Conservation (phyloP, 2,329 filamentous ascomycete genomes). For the Ophiosphaerella korrae region DNA sequence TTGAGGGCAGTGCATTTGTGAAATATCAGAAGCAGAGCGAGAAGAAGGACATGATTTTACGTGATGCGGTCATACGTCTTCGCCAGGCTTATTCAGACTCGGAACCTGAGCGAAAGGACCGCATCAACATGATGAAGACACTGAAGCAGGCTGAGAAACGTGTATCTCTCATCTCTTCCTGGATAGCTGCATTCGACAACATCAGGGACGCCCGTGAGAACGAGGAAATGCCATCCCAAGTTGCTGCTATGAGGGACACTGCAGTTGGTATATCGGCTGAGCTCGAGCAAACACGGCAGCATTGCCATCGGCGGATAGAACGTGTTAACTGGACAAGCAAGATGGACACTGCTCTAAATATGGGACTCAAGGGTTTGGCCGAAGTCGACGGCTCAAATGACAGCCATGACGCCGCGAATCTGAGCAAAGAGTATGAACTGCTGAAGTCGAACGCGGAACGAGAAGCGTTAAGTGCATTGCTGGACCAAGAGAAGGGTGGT, state of each 20-base stretch:
- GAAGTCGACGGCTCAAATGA: constrained; percentile 70
- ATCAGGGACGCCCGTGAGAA: constrained; percentile 75
- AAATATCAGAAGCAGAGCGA: constrained; percentile 92
- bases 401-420: constrained; percentile 69
- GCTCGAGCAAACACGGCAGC: constrained; percentile 85
- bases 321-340: constrained; percentile 85
- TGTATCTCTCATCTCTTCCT: constrained; percentile 83
- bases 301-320: constrained; percentile 82
- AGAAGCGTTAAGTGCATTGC: constrained; percentile 75
- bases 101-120: constrained; percentile 76
- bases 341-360: constrained; percentile 85
- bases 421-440: constrained; percentile 83
- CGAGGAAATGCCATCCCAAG: constrained; percentile 66
- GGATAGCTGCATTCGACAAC: constrained; percentile 89
- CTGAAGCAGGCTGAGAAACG: constrained; percentile 81
- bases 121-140: constrained; percentile 78
- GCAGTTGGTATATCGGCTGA: constrained; percentile 88
- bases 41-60: constrained; percentile 75
- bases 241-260: constrained; percentile 77
- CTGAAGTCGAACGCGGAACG: constrained; percentile 82
- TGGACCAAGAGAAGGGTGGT: constrained; percentile 82
- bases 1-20: constrained; percentile 77
- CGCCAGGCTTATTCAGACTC: constrained; percentile 85
- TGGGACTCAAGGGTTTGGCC: constrained; percentile 78
- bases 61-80: constrained; percentile 80